Base-by-base conservation (phyloP, 2,329 filamentous ascomycete species). In the Pseudocercospora fuligena region DNA sequence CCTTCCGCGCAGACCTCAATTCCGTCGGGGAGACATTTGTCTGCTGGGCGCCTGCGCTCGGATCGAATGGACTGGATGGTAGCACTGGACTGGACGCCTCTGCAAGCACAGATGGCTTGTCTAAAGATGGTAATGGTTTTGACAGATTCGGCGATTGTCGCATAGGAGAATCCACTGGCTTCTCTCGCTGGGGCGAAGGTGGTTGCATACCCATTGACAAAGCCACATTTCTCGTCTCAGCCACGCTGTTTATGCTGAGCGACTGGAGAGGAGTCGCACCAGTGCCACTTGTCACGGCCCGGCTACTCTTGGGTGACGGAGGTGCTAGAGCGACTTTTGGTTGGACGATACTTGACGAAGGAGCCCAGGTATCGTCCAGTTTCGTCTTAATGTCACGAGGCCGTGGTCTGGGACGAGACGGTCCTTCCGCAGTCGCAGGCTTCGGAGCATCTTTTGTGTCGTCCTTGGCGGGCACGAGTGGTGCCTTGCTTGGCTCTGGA, bases 211-310 rank as follows among this genome's bases (percentile, higher is more conserved):
- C 70, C 70, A 66, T 70, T 19, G 66, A 70, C 51, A 70, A 56
- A 2, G 71, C 64, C 23, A 70, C 29, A 1, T 60, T 56, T 16
- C 66, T 23, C 12, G 66, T 43, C 2, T 70, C 69, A 21, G 67
- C 69, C 11, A 75, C 62, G 6, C 67, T 72, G 59, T 77, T 77
- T 58, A 74, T 70, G 59, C 67, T 74, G 29, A 76, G 69, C 21
- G 73, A 68, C 53, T 73, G 70, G 5, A 77, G 68, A 12, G 74
- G 72, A 1, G 73, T 74, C n/a, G 68, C 64, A 9, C 65, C 65
- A 5, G 70, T 73, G n/a, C 70, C 72, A 40, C 69, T 71, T 8
- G 71, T 73, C 16, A 74, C 72, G 23, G 69, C 58, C 23, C 72
- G 72, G 25, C 66, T 67, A 53, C 21, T 58, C 43, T 63, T 68